phyloP scores from a whole-genome alignment of 2,329 filamentous ascomycete species.

The Malbranchea cinnamomea region DNA sequence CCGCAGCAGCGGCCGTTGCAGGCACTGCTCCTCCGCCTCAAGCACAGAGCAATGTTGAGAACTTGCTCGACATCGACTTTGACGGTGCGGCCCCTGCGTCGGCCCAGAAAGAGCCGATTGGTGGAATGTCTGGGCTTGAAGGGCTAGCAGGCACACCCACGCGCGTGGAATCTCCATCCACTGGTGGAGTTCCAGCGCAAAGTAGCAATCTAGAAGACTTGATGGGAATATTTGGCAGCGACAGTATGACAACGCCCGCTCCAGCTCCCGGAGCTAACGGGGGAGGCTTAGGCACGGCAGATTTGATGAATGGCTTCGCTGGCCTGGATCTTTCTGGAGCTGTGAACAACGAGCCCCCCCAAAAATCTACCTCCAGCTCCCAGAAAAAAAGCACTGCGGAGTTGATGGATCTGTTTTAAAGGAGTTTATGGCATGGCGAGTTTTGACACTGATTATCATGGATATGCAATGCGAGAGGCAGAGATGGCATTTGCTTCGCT shows the following conservation, averaged over 20 bases:
- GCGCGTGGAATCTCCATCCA: slow-evolving; percentile 31
- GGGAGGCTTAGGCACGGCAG: slow-evolving; percentile 23
- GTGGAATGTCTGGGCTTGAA: slow-evolving; percentile 50
- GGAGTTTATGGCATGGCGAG: no score
- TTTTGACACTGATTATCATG: no score
- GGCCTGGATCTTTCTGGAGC: slow-evolving; percentile 57
- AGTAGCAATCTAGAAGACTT: slow-evolving; percentile 65
- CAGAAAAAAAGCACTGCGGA: slow-evolving; percentile 40
- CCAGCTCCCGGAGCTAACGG: slow-evolving; percentile 20
- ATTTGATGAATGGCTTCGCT: slow-evolving; percentile 71
- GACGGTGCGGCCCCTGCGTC: slow-evolving; percentile 88
- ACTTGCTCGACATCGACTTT: slow-evolving; percentile 90
- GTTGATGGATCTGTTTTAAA: slow-evolving; percentile 39
- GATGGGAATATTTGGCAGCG: slow-evolving; percentile 51
- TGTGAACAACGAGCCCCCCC: slow-evolving; percentile 13
- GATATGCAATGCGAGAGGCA: no score
- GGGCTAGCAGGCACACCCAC: slow-evolving; percentile 43
- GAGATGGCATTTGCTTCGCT: no score
- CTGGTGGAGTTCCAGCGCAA: slow-evolving; percentile 17
- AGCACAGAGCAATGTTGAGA: slow-evolving; percentile 71
- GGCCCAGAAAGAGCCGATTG: slow-evolving; percentile 47
- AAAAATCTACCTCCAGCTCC: slow-evolving; percentile 6
- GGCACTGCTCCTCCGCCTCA: slow-evolving; percentile 36
- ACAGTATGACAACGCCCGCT: slow-evolving; percentile 19
- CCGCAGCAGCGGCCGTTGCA: slow-evolving; percentile 47